Percentiles rank a stretch among this genome's conserved stretches.
Conservation (phyloP, 2,329 filamentous ascomycete genomes). For the Penicillium sp. region DNA sequence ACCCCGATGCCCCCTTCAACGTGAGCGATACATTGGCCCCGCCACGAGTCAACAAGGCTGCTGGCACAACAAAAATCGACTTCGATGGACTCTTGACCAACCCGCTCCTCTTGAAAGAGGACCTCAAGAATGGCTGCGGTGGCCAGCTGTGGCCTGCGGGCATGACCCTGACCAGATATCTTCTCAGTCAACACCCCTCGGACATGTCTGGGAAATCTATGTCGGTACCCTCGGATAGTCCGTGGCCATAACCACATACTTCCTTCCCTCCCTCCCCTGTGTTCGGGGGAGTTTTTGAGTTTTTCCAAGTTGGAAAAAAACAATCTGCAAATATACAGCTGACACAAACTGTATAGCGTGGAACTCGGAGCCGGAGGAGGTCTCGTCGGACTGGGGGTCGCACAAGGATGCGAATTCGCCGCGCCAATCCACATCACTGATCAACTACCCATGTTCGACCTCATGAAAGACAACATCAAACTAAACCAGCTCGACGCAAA, state of each 20-base stretch:
- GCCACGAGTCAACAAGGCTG: slow-evolving; percentile 55
- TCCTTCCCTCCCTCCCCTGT: background rate
- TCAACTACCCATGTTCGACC: slow-evolving; percentile 78
- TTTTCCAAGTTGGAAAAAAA: too few relatives aligned
- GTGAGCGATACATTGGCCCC: slow-evolving; percentile 62
- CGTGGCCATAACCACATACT: background rate
- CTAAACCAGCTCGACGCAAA: slow-evolving; percentile 71
- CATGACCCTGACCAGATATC: slow-evolving; percentile 82
- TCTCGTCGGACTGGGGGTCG: slow-evolving; percentile 72
- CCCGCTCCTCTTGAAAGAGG: slow-evolving; percentile 79
- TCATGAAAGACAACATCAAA: slow-evolving; percentile 87
- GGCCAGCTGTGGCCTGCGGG: slow-evolving; percentile 95
- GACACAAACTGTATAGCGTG: slow-evolving; percentile 59
- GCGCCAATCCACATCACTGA: slow-evolving; percentile 78
- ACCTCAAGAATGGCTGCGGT: slow-evolving; percentile 85
- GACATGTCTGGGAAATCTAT: slow-evolving; percentile 70
- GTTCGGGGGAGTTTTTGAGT: background rate
- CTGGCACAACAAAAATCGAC: slow-evolving; percentile 56
- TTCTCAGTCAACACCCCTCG: slow-evolving; percentile 74
- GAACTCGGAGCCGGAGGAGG: slow-evolving; percentile 93
- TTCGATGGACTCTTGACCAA: slow-evolving; percentile 75
- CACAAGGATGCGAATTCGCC: slow-evolving; percentile 59
- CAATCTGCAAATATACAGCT: too few relatives aligned
- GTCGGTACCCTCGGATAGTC: slow-evolving; percentile 68
- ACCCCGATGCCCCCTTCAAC: slow-evolving; percentile 37